Evolutionary conservation across 257 asterid species (phyloP), one percentile per base, ranked within the genome.

Genomic region (Hygrophila difformis): DNA sequence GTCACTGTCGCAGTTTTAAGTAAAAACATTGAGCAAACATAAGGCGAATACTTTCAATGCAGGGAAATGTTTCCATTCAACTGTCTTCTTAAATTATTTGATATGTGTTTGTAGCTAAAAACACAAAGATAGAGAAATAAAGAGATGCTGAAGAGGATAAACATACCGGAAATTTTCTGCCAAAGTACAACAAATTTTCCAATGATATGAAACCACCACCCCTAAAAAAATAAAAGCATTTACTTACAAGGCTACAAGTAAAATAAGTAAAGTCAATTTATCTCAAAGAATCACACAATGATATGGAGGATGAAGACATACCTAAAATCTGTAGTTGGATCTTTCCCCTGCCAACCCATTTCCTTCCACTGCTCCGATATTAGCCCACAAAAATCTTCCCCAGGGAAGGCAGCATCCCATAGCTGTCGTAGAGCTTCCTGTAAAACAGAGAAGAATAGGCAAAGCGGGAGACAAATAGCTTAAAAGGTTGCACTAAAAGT

Each of bases 321-420:
- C 99, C 99, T 76, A 59, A 91, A 91, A 76, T 91, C 99, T 39
- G 99, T 91, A 36, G 99, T 76, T 18, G 99, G 99, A 69, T 91
- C 99, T 78, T 91, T 91, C 44, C 99, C 99, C 67, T 91, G 99
- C 99, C 99, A 91, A 56, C 99, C 99, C 99, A 91, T 91, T 60
- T 91, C 95, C 65, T 91, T 91, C 99, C 99, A 91, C 75, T 91
- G 96, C 49, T 91, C 97, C 33, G 97, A 86, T 74, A 91, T 76
- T 68, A 86, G 65, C 67, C 93, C 75, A 39, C 18, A 58, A 23
- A 86, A 88, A 56, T 82, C 75, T 67, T 80, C 77, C 57, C 59
- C 85, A 18, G 99, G 99, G 67, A 86, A 91, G 59, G 99, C 76
- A 66, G 79, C 89, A 66, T 61, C 47, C 99, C 99, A 91, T 56